Conservation (phyloP, 2,329 filamentous ascomycete species). For the Ceratocystis cubensis region DNA sequence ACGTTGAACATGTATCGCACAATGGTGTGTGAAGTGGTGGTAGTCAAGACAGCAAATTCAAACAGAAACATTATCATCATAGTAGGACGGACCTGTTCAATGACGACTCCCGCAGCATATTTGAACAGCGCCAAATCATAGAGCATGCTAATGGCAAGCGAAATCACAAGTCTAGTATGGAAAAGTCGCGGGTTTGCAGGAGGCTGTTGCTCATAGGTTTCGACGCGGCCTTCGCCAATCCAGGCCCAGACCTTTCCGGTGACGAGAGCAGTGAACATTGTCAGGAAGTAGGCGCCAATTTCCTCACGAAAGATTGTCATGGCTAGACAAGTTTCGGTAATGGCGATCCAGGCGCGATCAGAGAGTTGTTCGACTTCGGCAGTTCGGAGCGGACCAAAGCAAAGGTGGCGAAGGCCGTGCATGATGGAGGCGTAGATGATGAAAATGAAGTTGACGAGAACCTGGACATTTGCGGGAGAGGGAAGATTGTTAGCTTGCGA, state of each 20-base stretch:
- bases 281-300: constrained; percentile 82
- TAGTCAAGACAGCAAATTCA: constrained; percentile 78
- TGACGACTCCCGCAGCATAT: constrained; percentile 71
- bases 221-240: constrained; percentile 91
- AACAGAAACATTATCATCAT: constrained; percentile 99
- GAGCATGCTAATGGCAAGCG: constrained; percentile 61
- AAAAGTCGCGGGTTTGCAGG: constrained; percentile 80
- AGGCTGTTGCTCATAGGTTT: constrained; percentile 88
- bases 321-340: constrained; percentile 89
- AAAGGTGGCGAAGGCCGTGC: constrained; percentile 76
- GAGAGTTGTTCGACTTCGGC: constrained; percentile 96
- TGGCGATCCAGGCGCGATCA: constrained; percentile 95
- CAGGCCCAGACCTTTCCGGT: constrained; percentile 97
- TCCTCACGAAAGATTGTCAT: constrained; percentile 98
- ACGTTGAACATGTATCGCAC: constrained; percentile 68
- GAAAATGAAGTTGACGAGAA: constrained; percentile 81
- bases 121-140: constrained; percentile 72
- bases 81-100: constrained; percentile 77
- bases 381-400: constrained; percentile 79
- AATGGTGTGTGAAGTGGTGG: constrained; percentile 67
- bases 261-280: constrained; percentile 89
- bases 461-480: constrained; percentile 37
- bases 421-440: constrained; percentile 69
- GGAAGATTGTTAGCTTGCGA: neutral
- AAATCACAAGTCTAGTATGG: constrained; percentile 68